Evolutionary conservation across 2,329 filamentous ascomycete genomes (phyloP).

Genomic region (Claviceps quebecensis): DNA sequence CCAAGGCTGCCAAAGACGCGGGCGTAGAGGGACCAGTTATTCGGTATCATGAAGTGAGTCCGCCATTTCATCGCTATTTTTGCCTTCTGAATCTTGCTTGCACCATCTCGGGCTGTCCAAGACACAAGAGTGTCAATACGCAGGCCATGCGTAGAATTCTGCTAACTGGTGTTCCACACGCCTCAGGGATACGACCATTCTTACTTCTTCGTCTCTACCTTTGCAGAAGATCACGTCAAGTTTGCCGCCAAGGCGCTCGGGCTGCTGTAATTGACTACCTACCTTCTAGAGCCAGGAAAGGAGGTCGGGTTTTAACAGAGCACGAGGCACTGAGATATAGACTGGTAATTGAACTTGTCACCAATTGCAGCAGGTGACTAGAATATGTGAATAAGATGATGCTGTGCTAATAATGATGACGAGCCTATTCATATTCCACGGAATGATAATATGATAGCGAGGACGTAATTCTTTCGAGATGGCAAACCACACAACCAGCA

Average conservation of each 20-base stretch:
- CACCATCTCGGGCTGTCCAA: no score
- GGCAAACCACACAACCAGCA: no score
- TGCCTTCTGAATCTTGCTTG: background rate
- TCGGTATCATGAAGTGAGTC: constrained; percentile 61
- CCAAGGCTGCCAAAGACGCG: constrained; percentile 60
- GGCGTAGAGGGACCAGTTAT: constrained; percentile 61
- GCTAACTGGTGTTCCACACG: background rate
- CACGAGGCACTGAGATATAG: background rate
- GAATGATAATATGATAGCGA: no score
- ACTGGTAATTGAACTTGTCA: no score
- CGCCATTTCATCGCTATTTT: background rate
- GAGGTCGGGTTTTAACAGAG: background rate
- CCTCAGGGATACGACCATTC: constrained; percentile 80
- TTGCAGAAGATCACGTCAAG: constrained; percentile 79
- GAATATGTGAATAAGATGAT: background rate
- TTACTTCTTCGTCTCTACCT: constrained; percentile 91
- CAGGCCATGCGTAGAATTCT: no score
- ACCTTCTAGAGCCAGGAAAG: background rate
- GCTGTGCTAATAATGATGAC: no score
- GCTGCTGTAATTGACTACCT: constrained; percentile 6
- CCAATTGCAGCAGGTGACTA: no score
- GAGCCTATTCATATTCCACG: no score
- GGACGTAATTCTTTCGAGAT: no score
- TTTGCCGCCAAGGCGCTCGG: constrained; percentile 76
- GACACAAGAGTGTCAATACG: no score